These are phyloP conservation scores for Sporopachydermia lactativora DNA, from an alignment of 805 yeast genomes.

Conservation along the genomic window DNA sequence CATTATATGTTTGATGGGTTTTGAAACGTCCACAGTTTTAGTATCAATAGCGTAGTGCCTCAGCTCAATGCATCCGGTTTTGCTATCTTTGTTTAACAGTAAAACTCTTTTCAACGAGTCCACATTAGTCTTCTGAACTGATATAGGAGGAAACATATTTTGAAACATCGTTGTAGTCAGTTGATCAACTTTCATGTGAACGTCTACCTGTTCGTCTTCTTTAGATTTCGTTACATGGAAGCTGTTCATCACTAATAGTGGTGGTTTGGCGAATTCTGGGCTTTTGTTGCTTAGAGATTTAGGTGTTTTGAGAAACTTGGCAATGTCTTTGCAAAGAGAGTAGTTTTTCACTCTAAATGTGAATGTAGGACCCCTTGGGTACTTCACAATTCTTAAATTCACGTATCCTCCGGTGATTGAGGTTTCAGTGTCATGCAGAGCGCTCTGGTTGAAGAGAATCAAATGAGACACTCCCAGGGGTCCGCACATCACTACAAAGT, in stretches of 20 bases:
- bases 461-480: constrained; percentile 88
- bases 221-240: constrained; percentile 35
- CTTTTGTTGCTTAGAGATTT: constrained; percentile 55
- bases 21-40: constrained; percentile 64
- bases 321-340: constrained; percentile 71
- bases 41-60: constrained; percentile 88
- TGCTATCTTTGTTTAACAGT: constrained; percentile 59
- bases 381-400: constrained; percentile 67
- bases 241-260: constrained; percentile 87
- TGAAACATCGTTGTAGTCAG: constrained; percentile 82
- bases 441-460: constrained; percentile 74
- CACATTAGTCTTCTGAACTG: constrained; percentile 70
- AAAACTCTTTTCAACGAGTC: constrained; percentile 70
- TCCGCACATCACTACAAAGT: constrained; percentile 96
- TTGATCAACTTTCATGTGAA: constrained; percentile 36
- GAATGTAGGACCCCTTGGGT: constrained; percentile 91
- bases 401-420: constrained; percentile 48
- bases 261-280: constrained; percentile 60
- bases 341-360: constrained; percentile 69
- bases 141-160: constrained; percentile 89
- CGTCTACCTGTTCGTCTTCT: constrained; percentile 8
- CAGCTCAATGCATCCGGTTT: constrained; percentile 61
- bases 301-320: constrained; percentile 56
- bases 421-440: constrained; percentile 25
- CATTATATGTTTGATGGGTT: constrained; percentile 57